phyloP scores from a whole-genome alignment of 202 grass and related monocot genomes.

The Panicum hallii region DNA sequence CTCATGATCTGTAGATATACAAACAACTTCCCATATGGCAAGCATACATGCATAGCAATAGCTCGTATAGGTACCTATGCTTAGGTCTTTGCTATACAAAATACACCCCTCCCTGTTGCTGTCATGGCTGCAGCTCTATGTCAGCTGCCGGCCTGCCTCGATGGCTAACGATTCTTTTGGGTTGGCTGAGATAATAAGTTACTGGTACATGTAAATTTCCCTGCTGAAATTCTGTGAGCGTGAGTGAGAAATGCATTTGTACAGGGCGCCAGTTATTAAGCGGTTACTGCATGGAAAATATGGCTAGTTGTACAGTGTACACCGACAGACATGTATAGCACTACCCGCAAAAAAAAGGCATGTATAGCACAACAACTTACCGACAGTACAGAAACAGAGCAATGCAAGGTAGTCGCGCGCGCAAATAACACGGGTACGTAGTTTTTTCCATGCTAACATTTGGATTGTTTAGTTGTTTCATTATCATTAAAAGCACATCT shows the following conservation, averaged over 20 bases:
- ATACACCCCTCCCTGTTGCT: conserved; percentile 36
- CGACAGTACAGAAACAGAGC: background rate
- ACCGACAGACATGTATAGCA: background rate
- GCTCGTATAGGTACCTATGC: conserved; percentile 58
- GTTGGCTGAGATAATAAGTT: conserved; percentile 47
- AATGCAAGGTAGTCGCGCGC: background rate
- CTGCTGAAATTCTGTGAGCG: conserved; percentile 23
- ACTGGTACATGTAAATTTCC: conserved; percentile 39
- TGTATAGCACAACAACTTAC: background rate
- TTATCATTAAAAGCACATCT: too few relatives aligned
- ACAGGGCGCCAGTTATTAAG: background rate
- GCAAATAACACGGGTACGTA: too few relatives aligned
- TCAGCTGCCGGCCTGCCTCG: conserved; percentile 31
- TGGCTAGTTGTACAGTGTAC: background rate
- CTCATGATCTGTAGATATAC: conserved; percentile 55
- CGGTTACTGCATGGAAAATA: background rate
- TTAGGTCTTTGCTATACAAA: conserved; percentile 40
- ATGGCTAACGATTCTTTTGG: conserved; percentile 54
- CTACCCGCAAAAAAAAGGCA: too few relatives aligned
- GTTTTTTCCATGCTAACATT: too few relatives aligned
- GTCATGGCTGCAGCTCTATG: conserved; percentile 33
- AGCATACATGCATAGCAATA: conserved; percentile 59
- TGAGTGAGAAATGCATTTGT: background rate
- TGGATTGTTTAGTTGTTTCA: too few relatives aligned
- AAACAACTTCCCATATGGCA: conserved; percentile 44